phyloP scores from a whole-genome alignment of 176 grass and related monocot species.

The Themeda triandra region DNA sequence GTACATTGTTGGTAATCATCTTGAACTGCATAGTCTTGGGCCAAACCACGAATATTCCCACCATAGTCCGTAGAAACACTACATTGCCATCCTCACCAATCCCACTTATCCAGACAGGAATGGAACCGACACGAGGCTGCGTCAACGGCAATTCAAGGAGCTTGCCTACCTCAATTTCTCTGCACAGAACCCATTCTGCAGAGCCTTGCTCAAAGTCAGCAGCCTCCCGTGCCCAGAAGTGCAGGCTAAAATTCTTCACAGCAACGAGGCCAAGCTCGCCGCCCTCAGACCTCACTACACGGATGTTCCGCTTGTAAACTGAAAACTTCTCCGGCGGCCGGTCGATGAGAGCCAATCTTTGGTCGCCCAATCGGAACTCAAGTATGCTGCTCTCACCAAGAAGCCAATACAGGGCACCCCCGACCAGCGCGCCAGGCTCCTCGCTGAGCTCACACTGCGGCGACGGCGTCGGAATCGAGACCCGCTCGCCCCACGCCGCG shows the following conservation, averaged over 20 bases:
- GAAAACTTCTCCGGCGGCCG: background rate
- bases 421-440: background rate
- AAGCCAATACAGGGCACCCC: conserved; percentile 18
- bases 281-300: background rate
- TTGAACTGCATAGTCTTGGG: background rate
- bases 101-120: conserved; percentile 18
- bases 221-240: background rate
- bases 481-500: background rate
- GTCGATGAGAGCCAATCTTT: background rate
- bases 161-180: background rate
- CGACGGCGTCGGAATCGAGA: background rate
- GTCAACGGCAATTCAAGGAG: background rate
- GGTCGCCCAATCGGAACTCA: background rate
- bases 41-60: conserved; percentile 5
- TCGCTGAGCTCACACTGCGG: background rate
- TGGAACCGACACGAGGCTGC: background rate
- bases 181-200: background rate
- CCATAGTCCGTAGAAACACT: background rate
- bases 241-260: conserved; percentile 4
- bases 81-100: background rate
- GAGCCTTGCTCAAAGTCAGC: background rate
- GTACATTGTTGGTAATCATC: background rate
- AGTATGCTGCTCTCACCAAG: conserved; percentile 1
- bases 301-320: background rate
- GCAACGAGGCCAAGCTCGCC: background rate